These are phyloP conservation scores for Paraphaeosphaeria minitans DNA, from an alignment of 2,329 filamentous ascomycete species.

Conservation along the genomic window DNA sequence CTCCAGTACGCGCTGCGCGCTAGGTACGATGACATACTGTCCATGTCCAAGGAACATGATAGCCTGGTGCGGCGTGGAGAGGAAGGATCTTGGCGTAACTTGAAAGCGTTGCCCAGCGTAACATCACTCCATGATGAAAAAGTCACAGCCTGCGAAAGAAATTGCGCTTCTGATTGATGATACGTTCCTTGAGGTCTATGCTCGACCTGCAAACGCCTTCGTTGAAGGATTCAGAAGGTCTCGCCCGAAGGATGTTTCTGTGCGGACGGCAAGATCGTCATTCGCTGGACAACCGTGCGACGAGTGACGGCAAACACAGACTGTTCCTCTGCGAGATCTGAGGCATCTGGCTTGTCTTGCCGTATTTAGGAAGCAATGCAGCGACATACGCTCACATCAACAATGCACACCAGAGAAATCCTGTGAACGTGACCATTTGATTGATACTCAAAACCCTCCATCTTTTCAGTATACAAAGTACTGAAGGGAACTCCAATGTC, in stretches of 20 bases:
- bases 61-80: neutral
- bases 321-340: neutral
- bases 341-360: neutral
- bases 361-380: neutral
- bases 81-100: neutral
- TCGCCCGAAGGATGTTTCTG: neutral
- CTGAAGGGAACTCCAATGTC: neutral
- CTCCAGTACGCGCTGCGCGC: neutral
- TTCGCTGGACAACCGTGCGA: neutral
- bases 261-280: neutral
- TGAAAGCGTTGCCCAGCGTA: neutral
- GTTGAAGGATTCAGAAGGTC: neutral
- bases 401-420: neutral
- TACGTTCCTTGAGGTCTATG: neutral
- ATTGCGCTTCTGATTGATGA: neutral
- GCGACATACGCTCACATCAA: neutral
- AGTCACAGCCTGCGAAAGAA: neutral
- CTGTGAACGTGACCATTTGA: neutral
- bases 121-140: neutral
- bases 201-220: neutral
- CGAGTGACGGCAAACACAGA: neutral
- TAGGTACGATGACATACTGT: neutral
- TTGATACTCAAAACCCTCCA: neutral
- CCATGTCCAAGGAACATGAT: neutral
- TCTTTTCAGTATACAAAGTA: neutral